phyloP scores from a whole-genome alignment of 805 yeast genomes.

The Candida railenensis region DNA sequence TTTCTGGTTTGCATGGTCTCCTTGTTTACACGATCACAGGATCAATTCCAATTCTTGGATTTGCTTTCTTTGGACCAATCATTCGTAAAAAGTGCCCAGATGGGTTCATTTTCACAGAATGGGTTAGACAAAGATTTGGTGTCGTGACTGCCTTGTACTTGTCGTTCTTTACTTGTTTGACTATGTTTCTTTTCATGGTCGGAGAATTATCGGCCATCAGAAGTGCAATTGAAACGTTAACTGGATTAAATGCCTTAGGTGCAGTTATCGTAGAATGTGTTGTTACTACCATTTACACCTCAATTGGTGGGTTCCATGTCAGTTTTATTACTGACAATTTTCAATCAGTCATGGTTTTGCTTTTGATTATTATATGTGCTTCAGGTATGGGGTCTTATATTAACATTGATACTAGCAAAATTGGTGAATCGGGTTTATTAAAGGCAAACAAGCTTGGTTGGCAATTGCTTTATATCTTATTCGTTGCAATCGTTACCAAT shows the following conservation, averaged over 20 bases:
- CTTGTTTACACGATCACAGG: slow-evolving; percentile 78
- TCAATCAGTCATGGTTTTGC: slow-evolving; percentile 73
- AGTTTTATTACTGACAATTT: slow-evolving; percentile 85
- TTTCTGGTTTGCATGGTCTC: slow-evolving; percentile 84
- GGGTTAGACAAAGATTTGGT: slow-evolving; percentile 89
- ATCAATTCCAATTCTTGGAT: slow-evolving; percentile 80
- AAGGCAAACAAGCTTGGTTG: slow-evolving; percentile 75
- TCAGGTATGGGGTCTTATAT: slow-evolving; percentile 78
- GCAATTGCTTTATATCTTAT: slow-evolving; percentile 82
- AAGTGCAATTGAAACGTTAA: slow-evolving; percentile 71
- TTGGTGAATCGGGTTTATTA: slow-evolving; percentile 65
- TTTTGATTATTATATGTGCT: slow-evolving; percentile 66
- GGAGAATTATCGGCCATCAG: slow-evolving; percentile 83
- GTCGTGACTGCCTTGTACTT: slow-evolving; percentile 67
- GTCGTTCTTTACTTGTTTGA: slow-evolving; percentile 78
- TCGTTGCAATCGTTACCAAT: slow-evolving; percentile 85
- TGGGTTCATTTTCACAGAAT: slow-evolving; percentile 89
- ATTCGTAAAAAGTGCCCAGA: slow-evolving; percentile 79
- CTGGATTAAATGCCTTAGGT: slow-evolving; percentile 77
- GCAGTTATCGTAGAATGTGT: slow-evolving; percentile 82
- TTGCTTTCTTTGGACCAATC: slow-evolving; percentile 79
- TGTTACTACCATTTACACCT: slow-evolving; percentile 83
- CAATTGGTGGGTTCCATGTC: slow-evolving; percentile 85
- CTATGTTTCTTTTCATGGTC: slow-evolving; percentile 83
- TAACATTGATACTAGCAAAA: slow-evolving; percentile 58